Conservation (phyloP, 495 filamentous ascomycete genomes). For the Annulohypoxylon maeteangense region DNA sequence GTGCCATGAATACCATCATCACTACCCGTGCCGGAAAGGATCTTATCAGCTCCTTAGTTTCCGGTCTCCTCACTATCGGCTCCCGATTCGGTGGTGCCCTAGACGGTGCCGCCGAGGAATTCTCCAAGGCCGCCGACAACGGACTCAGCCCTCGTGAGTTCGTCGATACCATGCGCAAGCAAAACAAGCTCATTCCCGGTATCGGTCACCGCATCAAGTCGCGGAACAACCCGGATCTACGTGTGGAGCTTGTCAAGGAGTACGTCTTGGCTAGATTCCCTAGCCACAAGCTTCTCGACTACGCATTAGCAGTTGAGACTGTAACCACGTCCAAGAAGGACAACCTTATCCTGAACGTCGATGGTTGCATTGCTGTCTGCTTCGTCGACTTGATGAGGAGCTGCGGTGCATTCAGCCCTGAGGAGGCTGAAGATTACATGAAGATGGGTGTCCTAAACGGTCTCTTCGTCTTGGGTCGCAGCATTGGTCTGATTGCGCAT, state of each 20-base stretch:
- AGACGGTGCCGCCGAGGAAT: conserved; percentile 97
- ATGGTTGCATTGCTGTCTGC: conserved; percentile 97
- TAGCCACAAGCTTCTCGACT: conserved; percentile 95
- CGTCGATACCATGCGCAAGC: conserved; percentile 97
- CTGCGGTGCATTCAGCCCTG: conserved; percentile 91
- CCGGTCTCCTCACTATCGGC: conserved; percentile 97
- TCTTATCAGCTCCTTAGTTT: conserved; percentile 92
- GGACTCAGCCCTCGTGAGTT: conserved; percentile 98
- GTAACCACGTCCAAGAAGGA: conserved; percentile 99
- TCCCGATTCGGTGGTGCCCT: conserved; percentile 98
- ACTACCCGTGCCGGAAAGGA: conserved; percentile 99
- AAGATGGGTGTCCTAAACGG: conserved; percentile 98
- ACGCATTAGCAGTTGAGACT: conserved; percentile 95
- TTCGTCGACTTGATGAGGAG: conserved; percentile 98
- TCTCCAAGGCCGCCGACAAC: conserved; percentile 98
- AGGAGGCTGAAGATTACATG: conserved; percentile 86
- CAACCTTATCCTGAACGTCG: conserved; percentile 99
- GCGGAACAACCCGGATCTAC: conserved; percentile 98
- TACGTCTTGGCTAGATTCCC: conserved; percentile 98
- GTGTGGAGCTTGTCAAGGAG: conserved; percentile 99
- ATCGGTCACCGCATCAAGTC: conserved; percentile 99
- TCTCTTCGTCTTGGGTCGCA: conserved; percentile 95
- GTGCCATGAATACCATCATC: conserved; percentile 99
- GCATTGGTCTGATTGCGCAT: conserved; percentile 98
- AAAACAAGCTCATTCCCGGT: conserved; percentile 99